Base-by-base conservation (phyloP, 768 basidiomycete species). In the Trametes cinnabarina region DNA sequence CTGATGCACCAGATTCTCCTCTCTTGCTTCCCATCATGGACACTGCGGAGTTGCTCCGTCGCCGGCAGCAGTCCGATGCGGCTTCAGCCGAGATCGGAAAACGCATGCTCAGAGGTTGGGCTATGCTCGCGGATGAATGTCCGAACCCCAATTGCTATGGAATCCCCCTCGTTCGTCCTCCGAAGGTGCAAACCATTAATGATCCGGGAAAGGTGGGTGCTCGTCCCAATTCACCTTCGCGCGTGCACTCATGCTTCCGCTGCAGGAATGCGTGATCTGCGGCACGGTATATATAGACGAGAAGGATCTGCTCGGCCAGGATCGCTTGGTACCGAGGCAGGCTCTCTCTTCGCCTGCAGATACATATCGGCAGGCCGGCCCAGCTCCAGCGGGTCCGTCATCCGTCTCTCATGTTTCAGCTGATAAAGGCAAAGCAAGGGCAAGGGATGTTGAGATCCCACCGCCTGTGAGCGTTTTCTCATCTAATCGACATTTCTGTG, bases 121-220 rank as follows among this genome's bases (percentile, higher is more conserved):
- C 92, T 0, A 90, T 94, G 88, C 77, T 94, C n/a, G 90, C 80
- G 22, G 90, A 94, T 35, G 90, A 92, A 72, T 94, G 93, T 66
- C 82, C 84, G 0, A 87, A 82, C 64, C 63, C 68, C 4, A 69
- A 73, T 22, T 94, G 93, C 67, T 87, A 84, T 71, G 91, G 91
- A 12, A 77, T 93, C 6, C 93, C 92, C n/a, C 82, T 94, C 14
- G 87, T 94, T 58, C 77, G 91, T 48, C 87, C 87, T 37, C 89
- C 90, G 19, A 88, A 82, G 68, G 63, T 75, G 15, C 81, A 82
- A 5, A 78, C 78, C 17, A 81, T 77, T 58, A 83, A 82, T 63
- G 82, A 88, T 72, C 83, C 83, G 19, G 76, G 80, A 59, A 91
- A 87, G 80, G 90, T 87, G 43, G 43, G 76, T 68, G 17, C 25